A percentile compares a stretch with the other conserved stretches of the same genome.
Conservation (phyloP, 2,329 filamentous ascomycete genomes). For the Xylaria sp. region DNA sequence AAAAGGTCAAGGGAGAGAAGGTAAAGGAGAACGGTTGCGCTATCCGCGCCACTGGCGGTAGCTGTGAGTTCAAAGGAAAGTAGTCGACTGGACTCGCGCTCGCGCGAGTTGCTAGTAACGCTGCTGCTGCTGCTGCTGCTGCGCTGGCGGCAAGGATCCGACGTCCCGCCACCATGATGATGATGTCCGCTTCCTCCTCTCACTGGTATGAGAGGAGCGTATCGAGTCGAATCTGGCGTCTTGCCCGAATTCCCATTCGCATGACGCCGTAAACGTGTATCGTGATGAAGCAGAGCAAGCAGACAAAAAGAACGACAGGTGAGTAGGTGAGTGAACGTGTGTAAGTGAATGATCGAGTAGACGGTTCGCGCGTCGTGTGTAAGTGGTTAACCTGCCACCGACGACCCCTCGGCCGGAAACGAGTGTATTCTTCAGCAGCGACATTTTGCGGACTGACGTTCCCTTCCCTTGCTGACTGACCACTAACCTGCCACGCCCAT, state of each 20-base stretch:
- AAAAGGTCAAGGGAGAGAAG: slow-evolving; percentile 76
- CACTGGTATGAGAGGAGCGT: slow-evolving; percentile 14
- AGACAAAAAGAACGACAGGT: background rate
- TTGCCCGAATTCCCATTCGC: background rate
- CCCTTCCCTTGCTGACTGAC: background rate
- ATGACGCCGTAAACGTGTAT: background rate
- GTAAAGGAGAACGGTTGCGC: slow-evolving; percentile 69
- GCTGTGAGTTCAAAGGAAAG: slow-evolving; percentile 83
- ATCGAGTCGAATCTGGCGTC: background rate
- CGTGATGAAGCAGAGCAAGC: background rate
- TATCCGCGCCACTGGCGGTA: slow-evolving; percentile 76
- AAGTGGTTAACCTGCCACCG: background rate
- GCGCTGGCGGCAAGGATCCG: slow-evolving; percentile 12
- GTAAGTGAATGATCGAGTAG: too few relatives aligned
- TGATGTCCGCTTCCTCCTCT: slow-evolving; percentile 9
- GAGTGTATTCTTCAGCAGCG: background rate
- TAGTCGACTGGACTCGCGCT: slow-evolving; percentile 47
- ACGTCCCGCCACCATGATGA: slow-evolving; percentile 30
- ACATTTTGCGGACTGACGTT: background rate
- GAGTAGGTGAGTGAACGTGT: background rate
- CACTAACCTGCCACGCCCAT: background rate
- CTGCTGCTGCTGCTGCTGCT: slow-evolving; percentile 22
- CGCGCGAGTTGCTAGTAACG: slow-evolving; percentile 40
- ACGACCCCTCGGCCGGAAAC: background rate
- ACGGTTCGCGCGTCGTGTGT: too few relatives aligned